A percentile compares a stretch with the other conserved stretches of the same genome.
Conservation (phyloP, 768 basidiomycete species). For the Russula lepida region DNA sequence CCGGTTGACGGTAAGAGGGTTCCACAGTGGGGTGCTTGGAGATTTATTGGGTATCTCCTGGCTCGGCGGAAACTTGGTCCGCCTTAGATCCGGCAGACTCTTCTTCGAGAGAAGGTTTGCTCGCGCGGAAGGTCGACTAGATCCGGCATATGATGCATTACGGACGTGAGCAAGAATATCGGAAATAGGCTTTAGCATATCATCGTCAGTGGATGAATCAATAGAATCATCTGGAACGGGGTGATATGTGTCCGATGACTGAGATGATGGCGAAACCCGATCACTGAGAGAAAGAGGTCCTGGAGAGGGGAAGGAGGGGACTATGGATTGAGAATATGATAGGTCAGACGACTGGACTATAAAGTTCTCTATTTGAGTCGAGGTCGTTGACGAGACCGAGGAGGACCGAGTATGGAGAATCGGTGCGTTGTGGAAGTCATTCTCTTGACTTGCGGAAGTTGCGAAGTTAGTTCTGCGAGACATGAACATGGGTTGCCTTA, state of each 20-base stretch:
- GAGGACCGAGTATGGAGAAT: conserved; percentile 45
- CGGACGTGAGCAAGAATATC: conserved; percentile 32
- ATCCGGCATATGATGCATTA: conserved; percentile 43
- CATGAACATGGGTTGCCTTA: conserved; percentile 21
- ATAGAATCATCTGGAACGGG: conserved; percentile 52
- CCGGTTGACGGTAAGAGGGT: conserved; percentile 3
- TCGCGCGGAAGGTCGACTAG: conserved; percentile 30
- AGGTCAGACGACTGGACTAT: not conserved
- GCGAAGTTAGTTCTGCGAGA: conserved; percentile 17
- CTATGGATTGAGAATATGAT: conserved; percentile 27
- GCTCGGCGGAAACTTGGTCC: conserved; percentile 35
- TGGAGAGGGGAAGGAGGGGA: conserved; percentile 45
- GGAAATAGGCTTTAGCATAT: conserved; percentile 23
- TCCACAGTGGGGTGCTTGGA: conserved; percentile 6
- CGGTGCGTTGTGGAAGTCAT: not conserved
- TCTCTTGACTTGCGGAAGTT: not conserved
- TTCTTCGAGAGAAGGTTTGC: conserved; percentile 53
- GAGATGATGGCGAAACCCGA: conserved; percentile 34
- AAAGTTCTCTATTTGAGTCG: conserved; percentile 35
- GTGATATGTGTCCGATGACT: conserved; percentile 45
- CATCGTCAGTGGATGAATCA: conserved; percentile 38
- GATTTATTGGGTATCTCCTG: conserved; percentile 22
- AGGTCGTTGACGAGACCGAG: conserved; percentile 52
- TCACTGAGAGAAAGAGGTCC: conserved; percentile 32
- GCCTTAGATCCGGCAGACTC: conserved; percentile 79